Evolutionary conservation across 352 stramenopile species (phyloP), one percentile per base, ranked within the genome.

Genomic region (Aphanomyces invadans): DNA sequence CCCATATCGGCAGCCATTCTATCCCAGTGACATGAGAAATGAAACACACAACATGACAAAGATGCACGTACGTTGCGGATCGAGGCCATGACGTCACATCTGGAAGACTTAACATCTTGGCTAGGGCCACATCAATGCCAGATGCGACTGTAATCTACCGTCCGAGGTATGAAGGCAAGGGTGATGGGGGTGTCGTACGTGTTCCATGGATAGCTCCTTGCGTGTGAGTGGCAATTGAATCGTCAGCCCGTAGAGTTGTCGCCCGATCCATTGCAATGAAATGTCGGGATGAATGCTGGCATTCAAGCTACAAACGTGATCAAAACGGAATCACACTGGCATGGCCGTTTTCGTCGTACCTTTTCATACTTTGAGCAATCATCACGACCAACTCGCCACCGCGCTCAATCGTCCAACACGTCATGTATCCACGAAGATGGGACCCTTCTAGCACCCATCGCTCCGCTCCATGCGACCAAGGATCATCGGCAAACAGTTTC

Each of bases 381-480:
- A 83, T 76, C 2, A 78, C 75, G 4, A 91, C 77, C 39, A 91
- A 74, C 4, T 81, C 75, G 29, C 80, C 79, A 0, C 80, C 82
- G 19, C 72, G 73, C 45, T 91, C 82, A 64, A 91, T 88, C 0
- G 80, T 87, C 80, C 79, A 88, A 63, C 80, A 89, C 26, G 81
- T 89, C 59, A 91, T 83, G 10, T 75, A 88, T 17, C 78, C 79
- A 46, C 84, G 83, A 44, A 88, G 86, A 68, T 75, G 84, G 45
- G 76, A 76, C 62, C 89, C 83, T 67, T 91, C 79, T 2, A 87
- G 73, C 59, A 83, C 86, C 80, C 83, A 91, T 12, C 80, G 80
- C 60, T 89, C 79, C 29, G 88, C 74, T 26, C 76, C 76, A 1
- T 77, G 71, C 2, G 77, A 73, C 76, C 74, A 80, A n/a, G 74